These are phyloP conservation scores for Suillus bovinus DNA, from an alignment of 768 basidiomycete species.

Conservation along the genomic window DNA sequence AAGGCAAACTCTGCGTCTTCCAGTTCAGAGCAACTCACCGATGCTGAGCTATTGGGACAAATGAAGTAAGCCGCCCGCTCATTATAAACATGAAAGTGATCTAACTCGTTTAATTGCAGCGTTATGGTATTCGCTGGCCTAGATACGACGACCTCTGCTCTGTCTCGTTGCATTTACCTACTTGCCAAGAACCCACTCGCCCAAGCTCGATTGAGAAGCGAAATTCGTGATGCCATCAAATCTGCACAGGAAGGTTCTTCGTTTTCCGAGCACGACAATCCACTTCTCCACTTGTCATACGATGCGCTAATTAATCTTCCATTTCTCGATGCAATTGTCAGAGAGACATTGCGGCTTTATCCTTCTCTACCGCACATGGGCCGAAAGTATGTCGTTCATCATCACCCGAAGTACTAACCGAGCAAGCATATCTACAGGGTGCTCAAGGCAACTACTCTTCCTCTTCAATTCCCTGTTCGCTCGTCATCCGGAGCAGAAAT, in stretches of 20 bases:
- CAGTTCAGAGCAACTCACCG: slow-evolving; percentile 22
- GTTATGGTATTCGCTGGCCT: slow-evolving; percentile 24
- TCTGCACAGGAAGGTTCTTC: slow-evolving; percentile 5
- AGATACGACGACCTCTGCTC: slow-evolving; percentile 20
- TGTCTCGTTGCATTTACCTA: slow-evolving; percentile 15
- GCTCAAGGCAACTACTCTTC: neutral
- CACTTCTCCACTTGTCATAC: slow-evolving; percentile 19
- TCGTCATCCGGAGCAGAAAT: slow-evolving; percentile 3
- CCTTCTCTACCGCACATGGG: slow-evolving; percentile 19
- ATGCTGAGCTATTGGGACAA: slow-evolving; percentile 29
- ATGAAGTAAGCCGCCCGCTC: slow-evolving; percentile 21
- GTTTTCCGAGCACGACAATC: slow-evolving; percentile 22
- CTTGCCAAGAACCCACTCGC: slow-evolving; percentile 18
- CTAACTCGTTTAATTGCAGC: slow-evolving; percentile 8
- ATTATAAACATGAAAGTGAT: neutral
- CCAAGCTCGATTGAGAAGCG: slow-evolving; percentile 6
- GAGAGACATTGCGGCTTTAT: slow-evolving; percentile 36
- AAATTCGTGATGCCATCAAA: slow-evolving; percentile 14
- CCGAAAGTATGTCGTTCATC: slow-evolving; percentile 18
- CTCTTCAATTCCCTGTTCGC: slow-evolving; percentile 3
- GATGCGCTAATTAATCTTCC: slow-evolving; percentile 38
- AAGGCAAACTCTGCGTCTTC: slow-evolving; percentile 20
- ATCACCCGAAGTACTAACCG: neutral
- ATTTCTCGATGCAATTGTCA: slow-evolving; percentile 41
- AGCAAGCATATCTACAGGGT: neutral